Conservation (phyloP, 345 rosid genomes). For the Camelina laxa region DNA sequence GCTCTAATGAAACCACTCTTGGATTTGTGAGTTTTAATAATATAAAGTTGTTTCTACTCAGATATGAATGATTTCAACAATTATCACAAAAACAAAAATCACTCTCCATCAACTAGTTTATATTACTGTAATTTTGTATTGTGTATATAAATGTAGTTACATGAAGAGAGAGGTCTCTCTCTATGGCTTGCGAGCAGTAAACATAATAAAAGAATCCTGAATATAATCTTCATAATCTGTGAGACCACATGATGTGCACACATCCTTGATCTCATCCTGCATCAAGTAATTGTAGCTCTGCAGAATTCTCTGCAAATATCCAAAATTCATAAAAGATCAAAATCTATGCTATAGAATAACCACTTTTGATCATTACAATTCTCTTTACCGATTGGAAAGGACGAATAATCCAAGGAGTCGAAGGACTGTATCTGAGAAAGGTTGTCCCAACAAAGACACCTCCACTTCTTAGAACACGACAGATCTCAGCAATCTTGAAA, state of each 20-base stretch:
- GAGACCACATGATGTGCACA: constrained; percentile 84
- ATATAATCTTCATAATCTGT: constrained; percentile 68
- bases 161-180: constrained; percentile 12
- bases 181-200: constrained; percentile 88
- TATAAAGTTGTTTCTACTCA: neutral
- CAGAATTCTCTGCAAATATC: constrained; percentile 55
- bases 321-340: neutral
- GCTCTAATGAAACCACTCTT: constrained; percentile 22
- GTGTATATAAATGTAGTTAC: constrained; percentile 13
- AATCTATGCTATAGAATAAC: neutral
- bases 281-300: constrained; percentile 60
- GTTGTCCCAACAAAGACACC: constrained; percentile 94
- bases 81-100: neutral
- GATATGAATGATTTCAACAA: constrained; percentile 7
- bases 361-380: constrained; percentile 2
- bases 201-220: constrained; percentile 81
- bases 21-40: constrained; percentile 28
- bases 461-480: constrained; percentile 77
- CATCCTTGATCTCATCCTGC: constrained; percentile 78
- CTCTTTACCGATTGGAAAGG: constrained; percentile 67
- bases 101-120: constrained; percentile 4
- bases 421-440: constrained; percentile 69
- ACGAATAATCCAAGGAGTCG: constrained; percentile 58
- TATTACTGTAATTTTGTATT: constrained; percentile 12
- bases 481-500: constrained; percentile 80